Evolutionary conservation across 1,139 yeast species (phyloP), one percentile per base, ranked within the genome.

Genomic region (Yamadazyma siamensis): DNA sequence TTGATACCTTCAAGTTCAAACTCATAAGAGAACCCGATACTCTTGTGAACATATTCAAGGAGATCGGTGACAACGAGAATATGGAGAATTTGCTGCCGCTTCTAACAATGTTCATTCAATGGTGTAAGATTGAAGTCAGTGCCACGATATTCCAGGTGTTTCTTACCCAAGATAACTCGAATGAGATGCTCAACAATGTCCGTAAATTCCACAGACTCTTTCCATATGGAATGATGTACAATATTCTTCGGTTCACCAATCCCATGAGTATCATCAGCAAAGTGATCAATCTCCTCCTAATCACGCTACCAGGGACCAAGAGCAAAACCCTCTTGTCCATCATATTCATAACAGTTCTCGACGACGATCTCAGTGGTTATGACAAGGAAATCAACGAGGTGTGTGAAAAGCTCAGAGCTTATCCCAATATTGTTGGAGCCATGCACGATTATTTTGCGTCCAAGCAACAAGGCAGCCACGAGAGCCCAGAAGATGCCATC

Each of bases 221-320:
- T 59, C 97, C 96, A 0, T 88, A 88, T 51, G 62, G 72, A 1
- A 51, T 88, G 27, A 74, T 88, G 54, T 79, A 80, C 30, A 86
- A 86, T 12, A 80, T 89, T 19, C 57, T 89, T 43, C 71, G 77
- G 46, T 79, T 80, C 41, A 85, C 96, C 1, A 89, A 89, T 49
- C 97, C 97, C 3, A 77, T 87, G 57, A 76, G 83, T 29, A 78
- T 89, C 23, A 76, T 86, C 60, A 82, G 88, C 35, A 77, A 83
- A 15, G 61, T 88, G 47, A 70, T 88, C 19, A 95, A 87, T 48
- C 53, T 89, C 35, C 75, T 89, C 39, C 73, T 89, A 56, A 84
- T 88, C 13, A 87, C 82, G 45, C 80, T 94, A 20, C 81, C 74
- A 0, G 49, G 65, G 1, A 77, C 80, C 38, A 86, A 85, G 8